These are phyloP conservation scores for Candida alai DNA, from an alignment of 805 yeast genomes.

Conservation along the genomic window DNA sequence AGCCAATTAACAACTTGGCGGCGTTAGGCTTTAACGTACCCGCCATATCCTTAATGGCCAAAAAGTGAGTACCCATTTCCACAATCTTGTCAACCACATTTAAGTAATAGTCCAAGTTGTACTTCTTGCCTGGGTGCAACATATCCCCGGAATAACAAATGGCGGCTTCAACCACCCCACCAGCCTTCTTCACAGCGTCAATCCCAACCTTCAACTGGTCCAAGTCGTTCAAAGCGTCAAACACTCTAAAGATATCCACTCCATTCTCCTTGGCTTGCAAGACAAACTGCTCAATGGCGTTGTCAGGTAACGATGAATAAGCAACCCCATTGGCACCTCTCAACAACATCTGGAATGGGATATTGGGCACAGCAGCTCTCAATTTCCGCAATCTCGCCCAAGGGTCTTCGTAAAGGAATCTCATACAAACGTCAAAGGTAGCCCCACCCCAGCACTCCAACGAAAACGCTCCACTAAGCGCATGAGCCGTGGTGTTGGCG, in stretches of 20 bases:
- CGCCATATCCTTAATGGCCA: conserved; percentile 99
- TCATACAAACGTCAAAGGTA: conserved; percentile 97
- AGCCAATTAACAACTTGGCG: conserved; percentile 73
- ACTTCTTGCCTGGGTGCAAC: conserved; percentile 93
- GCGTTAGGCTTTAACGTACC: conserved; percentile 97
- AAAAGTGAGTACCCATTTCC: conserved; percentile 89
- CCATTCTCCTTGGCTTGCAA: conserved; percentile 93
- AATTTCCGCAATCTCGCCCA: conserved; percentile 92
- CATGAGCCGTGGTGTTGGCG: conserved; percentile 93
- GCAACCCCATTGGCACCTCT: conserved; percentile 99
- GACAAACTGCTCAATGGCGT: conserved; percentile 97
- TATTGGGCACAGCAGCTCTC: conserved; percentile 90
- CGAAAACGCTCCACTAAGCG: conserved; percentile 86
- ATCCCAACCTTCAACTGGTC: conserved; percentile 97
- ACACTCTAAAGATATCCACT: conserved; percentile 96
- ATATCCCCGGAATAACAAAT: conserved; percentile 98
- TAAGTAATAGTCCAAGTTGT: conserved; percentile 87
- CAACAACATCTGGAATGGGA: conserved; percentile 98
- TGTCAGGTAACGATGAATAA: conserved; percentile 95
- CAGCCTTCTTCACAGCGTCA: conserved; percentile 95
- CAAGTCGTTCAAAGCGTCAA: conserved; percentile 94
- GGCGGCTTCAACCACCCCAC: conserved; percentile 98
- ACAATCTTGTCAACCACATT: conserved; percentile 80
- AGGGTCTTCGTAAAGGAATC: conserved; percentile 97
- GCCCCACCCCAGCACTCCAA: conserved; percentile 99